Base-by-base conservation (phyloP, 495 filamentous ascomycete genomes). In the Trichoderma virens region DNA sequence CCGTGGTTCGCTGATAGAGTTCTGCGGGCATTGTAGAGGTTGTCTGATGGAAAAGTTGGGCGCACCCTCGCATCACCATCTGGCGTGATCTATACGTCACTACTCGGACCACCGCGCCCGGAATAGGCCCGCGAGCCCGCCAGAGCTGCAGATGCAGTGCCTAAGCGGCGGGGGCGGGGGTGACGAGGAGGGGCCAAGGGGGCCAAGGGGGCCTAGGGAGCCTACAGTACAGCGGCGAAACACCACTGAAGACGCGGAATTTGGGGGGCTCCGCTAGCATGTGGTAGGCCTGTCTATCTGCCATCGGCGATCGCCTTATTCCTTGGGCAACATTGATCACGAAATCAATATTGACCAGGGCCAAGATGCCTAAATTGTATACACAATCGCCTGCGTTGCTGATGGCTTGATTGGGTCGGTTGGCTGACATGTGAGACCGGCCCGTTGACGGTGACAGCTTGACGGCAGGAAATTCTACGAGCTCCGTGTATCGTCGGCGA, bases 11-110 rank as follows among this genome's bases (percentile, higher is more conserved):
- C 45, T 25, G 51, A 56, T 56, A 56, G 51, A 56, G 51, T 56
- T 56, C 25, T 31, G 51, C 8, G 18, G 3, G 43, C 43, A 23
- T 9, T 20, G 43, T 5, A 7, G 25, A 20, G 51, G 51, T 56
- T 27, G 23, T 28, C 51, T 56, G 51, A 56, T 56, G 51, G 5
- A 3, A 18, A 14, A 56, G 25, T 9, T 56, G 23, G 51, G 51
- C 51, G 23, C 51, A 56, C 51, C 51, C 51, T 56, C 27, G 51
- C 51, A 56, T 56, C 11, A 14, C 16, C 25, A 27, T 28, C 51
- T 56, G 51, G 51, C 51, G 51, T 56, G 51, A 56, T 56, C 9
- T 7, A 30, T 56, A 56, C 51, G 51, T 56, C 51, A 56, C 25
- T 9, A 7, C 51, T 56, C 51, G 51, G 51, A 56, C 51, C 23